These are phyloP conservation scores for Phyllosticta citriasiana DNA, from an alignment of 2,329 filamentous ascomycete species.

Conservation along the genomic window DNA sequence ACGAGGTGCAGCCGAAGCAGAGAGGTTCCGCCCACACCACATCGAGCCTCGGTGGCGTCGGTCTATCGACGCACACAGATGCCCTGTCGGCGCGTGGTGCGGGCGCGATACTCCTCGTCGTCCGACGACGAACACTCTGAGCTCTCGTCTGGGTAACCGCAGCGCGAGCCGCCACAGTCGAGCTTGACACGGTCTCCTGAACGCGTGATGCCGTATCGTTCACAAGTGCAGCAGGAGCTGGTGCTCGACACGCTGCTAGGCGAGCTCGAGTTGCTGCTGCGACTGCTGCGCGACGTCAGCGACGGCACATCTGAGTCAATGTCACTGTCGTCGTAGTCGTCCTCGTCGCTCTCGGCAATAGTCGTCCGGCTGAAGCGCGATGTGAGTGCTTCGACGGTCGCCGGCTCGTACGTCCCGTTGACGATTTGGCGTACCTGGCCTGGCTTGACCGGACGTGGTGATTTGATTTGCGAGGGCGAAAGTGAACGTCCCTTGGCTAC, in stretches of 20 bases:
- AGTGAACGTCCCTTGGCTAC: constrained; percentile 83
- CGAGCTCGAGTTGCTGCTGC: constrained; percentile 48
- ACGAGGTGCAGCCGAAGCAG: neutral
- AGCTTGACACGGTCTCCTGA: constrained; percentile 88
- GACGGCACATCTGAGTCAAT: constrained; percentile 55
- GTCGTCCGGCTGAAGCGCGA: constrained; percentile 58
- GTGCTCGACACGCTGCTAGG: constrained; percentile 54
- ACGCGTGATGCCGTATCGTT: constrained; percentile 93
- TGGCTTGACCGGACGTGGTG: constrained; percentile 81
- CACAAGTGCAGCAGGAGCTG: constrained; percentile 67
- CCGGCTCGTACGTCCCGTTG: constrained; percentile 66
- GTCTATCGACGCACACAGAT: constrained; percentile 31
- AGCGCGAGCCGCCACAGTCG: constrained; percentile 84
- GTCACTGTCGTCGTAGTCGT: constrained; percentile 59
- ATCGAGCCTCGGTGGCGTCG: neutral
- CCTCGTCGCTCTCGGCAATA: constrained; percentile 41
- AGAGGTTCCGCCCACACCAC: neutral
- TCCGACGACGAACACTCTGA: constrained; percentile 63
- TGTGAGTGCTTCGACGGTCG: constrained; percentile 69
- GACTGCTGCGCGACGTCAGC: constrained; percentile 52
- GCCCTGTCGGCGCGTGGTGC: constrained; percentile 38
- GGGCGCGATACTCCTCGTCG: constrained; percentile 48
- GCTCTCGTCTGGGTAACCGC: constrained; percentile 67
- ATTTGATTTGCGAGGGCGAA: constrained; percentile 79
- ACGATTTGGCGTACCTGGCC: constrained; percentile 82